phyloP scores from a whole-genome alignment of 2,329 filamentous ascomycete species.

The Botrytis deweyae region DNA sequence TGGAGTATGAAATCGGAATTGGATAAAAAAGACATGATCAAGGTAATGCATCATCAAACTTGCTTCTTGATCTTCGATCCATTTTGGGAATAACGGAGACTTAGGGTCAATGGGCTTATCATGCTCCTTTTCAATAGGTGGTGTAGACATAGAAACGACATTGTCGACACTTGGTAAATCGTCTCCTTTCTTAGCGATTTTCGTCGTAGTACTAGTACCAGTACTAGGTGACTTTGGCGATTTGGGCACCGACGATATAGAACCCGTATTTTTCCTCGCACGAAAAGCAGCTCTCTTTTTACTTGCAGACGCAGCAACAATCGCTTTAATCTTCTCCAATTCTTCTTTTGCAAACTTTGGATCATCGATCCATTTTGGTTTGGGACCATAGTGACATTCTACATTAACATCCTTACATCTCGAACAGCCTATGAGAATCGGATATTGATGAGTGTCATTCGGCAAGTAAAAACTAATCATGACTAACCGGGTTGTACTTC shows the following conservation, averaged over 20 bases:
- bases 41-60: conserved; percentile 56
- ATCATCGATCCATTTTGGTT: conserved; percentile 30
- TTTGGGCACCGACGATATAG: background rate
- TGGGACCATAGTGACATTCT: conserved; percentile 51
- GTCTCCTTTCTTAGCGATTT: background rate
- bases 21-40: conserved; percentile 60
- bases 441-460: background rate
- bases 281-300: conserved; percentile 18
- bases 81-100: conserved; percentile 16
- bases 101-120: background rate
- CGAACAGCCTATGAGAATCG: conserved; percentile 41
- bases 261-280: conserved; percentile 9
- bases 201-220: background rate
- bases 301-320: conserved; percentile 18
- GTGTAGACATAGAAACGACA: background rate
- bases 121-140: background rate
- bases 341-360: conserved; percentile 16
- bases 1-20: conserved; percentile 62
- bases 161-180: background rate
- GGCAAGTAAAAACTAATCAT: background rate
- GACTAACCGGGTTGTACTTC: conserved; percentile 54
- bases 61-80: conserved; percentile 25
- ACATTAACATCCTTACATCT: conserved; percentile 55
- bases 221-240: background rate
- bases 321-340: conserved; percentile 5